Evolutionary conservation across 1,284 basidiomycete genomes (phyloP).

Genomic region (Hypsizygus ulmarius): DNA sequence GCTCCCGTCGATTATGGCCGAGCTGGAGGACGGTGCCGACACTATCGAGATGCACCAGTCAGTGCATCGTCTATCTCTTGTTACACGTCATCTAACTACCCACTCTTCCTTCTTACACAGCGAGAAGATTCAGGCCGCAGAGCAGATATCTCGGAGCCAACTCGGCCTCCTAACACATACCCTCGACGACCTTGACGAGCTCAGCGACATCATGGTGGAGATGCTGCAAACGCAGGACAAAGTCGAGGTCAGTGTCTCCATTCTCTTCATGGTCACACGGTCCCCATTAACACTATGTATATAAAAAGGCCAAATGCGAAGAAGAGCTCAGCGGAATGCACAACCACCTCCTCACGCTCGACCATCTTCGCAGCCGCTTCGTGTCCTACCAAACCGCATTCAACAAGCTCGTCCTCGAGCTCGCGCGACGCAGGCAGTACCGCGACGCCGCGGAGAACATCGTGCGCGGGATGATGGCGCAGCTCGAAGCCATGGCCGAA

Average conservation of each 20-base stretch:
- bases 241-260: slow-evolving; percentile 51
- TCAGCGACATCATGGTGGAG: slow-evolving; percentile 73
- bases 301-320: slow-evolving; percentile 46
- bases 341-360: slow-evolving; percentile 56
- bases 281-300: neutral
- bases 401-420: slow-evolving; percentile 67
- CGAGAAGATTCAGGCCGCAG: slow-evolving; percentile 45
- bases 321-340: slow-evolving; percentile 55
- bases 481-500: slow-evolving; percentile 60
- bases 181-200: slow-evolving; percentile 66
- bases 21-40: slow-evolving; percentile 57
- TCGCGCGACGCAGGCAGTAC: slow-evolving; percentile 65
- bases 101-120: slow-evolving; percentile 30
- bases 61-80: slow-evolving; percentile 23
- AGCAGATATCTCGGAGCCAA: slow-evolving; percentile 42
- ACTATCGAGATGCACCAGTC: slow-evolving; percentile 58
- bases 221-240: slow-evolving; percentile 67
- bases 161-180: slow-evolving; percentile 46
- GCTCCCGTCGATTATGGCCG: slow-evolving; percentile 66
- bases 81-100: neutral
- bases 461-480: slow-evolving; percentile 59
- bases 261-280: neutral
- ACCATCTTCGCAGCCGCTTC: slow-evolving; percentile 62
- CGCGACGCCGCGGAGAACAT: slow-evolving; percentile 62
- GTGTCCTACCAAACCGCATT: slow-evolving; percentile 68